Percentiles rank a stretch among this genome's conserved stretches.
Evolutionary conservation across 371 early-diverging fungal genomes (phyloP).

Genomic region (Mucor velutinosus): DNA sequence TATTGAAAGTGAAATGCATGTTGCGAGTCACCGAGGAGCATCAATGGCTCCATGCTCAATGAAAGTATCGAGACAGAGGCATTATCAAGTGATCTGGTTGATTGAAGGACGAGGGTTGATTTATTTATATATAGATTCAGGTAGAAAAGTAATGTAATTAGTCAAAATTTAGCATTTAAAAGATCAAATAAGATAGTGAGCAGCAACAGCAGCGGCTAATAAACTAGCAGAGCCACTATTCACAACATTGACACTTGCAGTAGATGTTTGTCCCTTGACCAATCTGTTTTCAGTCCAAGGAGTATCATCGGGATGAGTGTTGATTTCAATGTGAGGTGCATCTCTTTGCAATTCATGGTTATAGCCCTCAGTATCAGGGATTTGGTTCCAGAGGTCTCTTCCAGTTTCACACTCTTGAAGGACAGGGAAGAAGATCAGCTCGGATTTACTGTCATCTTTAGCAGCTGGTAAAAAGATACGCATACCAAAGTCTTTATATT

Average conservation of each 20-base stretch:
- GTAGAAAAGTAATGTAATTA: background rate
- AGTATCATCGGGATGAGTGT: background rate
- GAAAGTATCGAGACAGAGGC: too few relatives aligned
- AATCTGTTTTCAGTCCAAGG: constrained; percentile 1
- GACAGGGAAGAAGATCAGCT: background rate
- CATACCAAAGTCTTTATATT: background rate
- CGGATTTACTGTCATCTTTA: background rate
- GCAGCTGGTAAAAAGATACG: background rate
- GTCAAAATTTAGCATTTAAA: background rate
- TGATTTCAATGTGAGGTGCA: constrained; percentile 1
- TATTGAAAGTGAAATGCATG: background rate
- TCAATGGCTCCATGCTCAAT: background rate
- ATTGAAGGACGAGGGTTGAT: background rate
- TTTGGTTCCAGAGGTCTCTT: background rate
- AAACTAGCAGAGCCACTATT: background rate
- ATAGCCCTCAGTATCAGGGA: background rate
- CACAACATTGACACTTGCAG: background rate
- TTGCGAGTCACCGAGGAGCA: background rate
- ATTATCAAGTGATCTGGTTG: too few relatives aligned
- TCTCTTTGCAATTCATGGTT: background rate
- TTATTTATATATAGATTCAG: background rate
- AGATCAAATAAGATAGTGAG: background rate
- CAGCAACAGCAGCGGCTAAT: background rate
- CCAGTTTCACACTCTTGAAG: constrained; percentile 1
- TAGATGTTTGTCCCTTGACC: background rate